Evolutionary conservation across 495 filamentous ascomycete species (phyloP), one percentile per base, ranked within the genome.

Genomic region (Aspergillus taichungensis): DNA sequence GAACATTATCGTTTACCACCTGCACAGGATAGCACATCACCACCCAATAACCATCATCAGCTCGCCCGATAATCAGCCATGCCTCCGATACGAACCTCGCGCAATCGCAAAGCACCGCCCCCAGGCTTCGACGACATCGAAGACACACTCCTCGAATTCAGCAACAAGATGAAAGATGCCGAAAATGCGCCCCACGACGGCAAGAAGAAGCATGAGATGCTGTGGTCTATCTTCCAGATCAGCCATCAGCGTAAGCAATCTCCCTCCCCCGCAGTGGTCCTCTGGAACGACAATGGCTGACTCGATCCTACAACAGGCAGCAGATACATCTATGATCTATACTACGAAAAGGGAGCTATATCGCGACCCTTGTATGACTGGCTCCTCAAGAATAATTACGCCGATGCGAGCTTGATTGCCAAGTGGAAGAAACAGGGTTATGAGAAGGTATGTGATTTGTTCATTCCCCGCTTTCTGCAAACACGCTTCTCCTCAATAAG

Each of bases 371-470:
- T 97, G 10, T 99, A 99, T 63, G 91, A 95, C 49, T 99, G 86
- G 84, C 71, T 97, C 54, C 73, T 97, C 37, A 99, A 99, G 76
- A 94, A 96, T 62, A 82, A 82, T 38, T 97, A 99, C 63, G 92
- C 87, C 8, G 92, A 99, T 70, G 78, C 85, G 13, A 90, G 84
- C 63, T 69, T 99, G 50, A 97, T 99, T 58, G 92, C 92, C 11
- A 97, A 99, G 69, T 99, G 92, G 92, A 99, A 99, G 77, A 99
- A 97, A 69, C 85, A 91, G 57, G 94, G 92, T 13, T 99, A 99
- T 66, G 92, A 97, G 68, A 96, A 97, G 80, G 85, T 87, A 66
- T 38, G 73, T 41, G 30, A 8, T 62, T 42, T 24, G 29, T 40
- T 41, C 28, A 32, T 18, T 42, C 37, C 32, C 13, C 42, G 6